These are phyloP conservation scores for Ceratocystis variospora DNA, from an alignment of 2,329 filamentous ascomycete genomes.

Conservation along the genomic window DNA sequence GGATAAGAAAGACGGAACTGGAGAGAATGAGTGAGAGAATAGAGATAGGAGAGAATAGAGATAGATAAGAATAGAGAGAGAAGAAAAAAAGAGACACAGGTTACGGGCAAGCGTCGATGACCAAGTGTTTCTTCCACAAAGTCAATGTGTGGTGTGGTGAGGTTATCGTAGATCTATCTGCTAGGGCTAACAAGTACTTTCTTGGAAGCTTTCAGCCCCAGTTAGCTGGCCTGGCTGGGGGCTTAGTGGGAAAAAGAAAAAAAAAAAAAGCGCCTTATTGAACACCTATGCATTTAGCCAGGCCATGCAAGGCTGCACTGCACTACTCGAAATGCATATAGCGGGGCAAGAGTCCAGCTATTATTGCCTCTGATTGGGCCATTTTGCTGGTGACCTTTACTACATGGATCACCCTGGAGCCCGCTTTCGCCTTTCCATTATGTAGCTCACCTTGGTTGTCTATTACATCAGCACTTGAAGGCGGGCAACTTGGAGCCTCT, in stretches of 20 bases:
- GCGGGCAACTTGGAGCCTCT: not conserved
- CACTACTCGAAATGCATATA: not conserved
- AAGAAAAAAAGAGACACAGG: not conserved
- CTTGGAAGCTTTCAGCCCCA: not conserved
- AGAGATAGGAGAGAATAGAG: constrained; percentile 3
- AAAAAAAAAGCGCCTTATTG: not conserved
- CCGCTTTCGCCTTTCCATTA: not conserved
- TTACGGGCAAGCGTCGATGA: not conserved
- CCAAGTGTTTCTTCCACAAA: not conserved
- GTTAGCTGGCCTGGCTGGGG: not conserved
- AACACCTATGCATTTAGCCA: not conserved
- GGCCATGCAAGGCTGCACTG: not conserved
- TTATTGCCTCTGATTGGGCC: not conserved
- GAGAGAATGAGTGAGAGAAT: not conserved
- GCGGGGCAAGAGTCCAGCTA: not conserved
- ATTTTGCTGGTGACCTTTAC: not conserved
- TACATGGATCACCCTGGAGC: not conserved
- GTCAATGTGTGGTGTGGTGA: not conserved
- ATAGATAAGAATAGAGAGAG: not conserved
- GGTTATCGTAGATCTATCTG: not conserved
- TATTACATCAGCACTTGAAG: not conserved
- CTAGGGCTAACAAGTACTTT: not conserved
- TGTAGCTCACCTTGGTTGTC: not conserved
- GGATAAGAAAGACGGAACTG: not conserved
- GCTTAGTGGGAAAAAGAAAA: not conserved